These are phyloP conservation scores for Atalantia buxifolia DNA, from an alignment of 345 rosid genomes.

Conservation along the genomic window DNA sequence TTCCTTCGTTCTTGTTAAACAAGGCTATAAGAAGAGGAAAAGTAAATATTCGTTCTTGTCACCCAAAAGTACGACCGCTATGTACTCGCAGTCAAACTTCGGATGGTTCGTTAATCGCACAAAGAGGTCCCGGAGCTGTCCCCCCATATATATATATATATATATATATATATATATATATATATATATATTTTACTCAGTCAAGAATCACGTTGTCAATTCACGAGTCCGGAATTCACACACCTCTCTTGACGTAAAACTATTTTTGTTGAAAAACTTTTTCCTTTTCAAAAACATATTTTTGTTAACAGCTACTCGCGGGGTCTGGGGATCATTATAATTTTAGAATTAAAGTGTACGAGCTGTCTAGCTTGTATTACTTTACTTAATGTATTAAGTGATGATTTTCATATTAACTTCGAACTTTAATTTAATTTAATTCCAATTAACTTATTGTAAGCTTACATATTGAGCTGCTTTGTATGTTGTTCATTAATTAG, in stretches of 20 bases:
- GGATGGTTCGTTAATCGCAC: neutral
- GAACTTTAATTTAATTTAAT: too few species aligned
- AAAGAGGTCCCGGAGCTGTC: neutral
- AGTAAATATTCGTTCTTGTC: neutral
- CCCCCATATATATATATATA: too few species aligned
- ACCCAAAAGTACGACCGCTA: neutral
- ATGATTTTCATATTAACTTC: neutral
- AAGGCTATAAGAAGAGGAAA: neutral
- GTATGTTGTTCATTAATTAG: too few species aligned
- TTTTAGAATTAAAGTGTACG: too few species aligned
- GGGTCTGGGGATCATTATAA: too few species aligned
- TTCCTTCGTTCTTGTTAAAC: neutral
- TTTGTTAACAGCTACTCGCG: neutral
- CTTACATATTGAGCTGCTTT: too few species aligned
- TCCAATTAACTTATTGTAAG: too few species aligned
- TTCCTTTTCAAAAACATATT: too few species aligned
- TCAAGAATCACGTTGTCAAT: slow-evolving; percentile 5
- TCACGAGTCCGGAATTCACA: neutral
- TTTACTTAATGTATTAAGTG: neutral
- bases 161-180: too few species aligned
- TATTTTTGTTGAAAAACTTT: too few species aligned
- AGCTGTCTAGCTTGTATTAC: accelerated
- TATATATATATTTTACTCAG: too few species aligned
- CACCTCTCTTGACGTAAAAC: neutral
- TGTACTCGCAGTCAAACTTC: neutral